Evolutionary conservation across 495 filamentous ascomycete genomes (phyloP).

Genomic region (Aspergillus sclerotiicarbonarius): DNA sequence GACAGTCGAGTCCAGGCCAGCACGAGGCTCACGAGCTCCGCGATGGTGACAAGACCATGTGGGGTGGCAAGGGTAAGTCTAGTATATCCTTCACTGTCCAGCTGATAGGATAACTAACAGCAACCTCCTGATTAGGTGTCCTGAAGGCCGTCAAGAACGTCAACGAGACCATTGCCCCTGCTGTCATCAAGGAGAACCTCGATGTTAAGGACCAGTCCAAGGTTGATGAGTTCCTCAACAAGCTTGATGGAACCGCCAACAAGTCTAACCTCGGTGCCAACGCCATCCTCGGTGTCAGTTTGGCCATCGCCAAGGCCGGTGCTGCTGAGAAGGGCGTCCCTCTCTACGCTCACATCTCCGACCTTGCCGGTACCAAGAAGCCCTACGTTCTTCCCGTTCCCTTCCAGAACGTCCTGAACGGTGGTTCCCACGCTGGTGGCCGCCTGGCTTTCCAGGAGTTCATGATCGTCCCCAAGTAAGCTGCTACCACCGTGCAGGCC

Average conservation of each 20-base stretch:
- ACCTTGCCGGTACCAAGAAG: conserved; percentile 99
- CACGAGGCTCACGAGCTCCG: conserved; percentile 99
- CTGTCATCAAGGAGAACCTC: conserved; percentile 85
- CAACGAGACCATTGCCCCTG: conserved; percentile 88
- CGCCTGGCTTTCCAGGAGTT: conserved; percentile 99
- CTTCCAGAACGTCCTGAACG: conserved; percentile 99
- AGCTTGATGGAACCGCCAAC: conserved; percentile 93
- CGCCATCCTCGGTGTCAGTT: conserved; percentile 93
- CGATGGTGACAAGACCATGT: conserved; percentile 96
- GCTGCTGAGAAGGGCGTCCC: conserved; percentile 98
- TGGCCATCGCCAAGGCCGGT: conserved; percentile 97
- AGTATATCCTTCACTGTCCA: not conserved
- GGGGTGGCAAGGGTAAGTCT: conserved; percentile 82
- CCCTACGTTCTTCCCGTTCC: conserved; percentile 98
- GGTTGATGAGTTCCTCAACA: conserved; percentile 91
- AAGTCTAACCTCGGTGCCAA: conserved; percentile 99
- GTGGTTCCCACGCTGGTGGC: conserved; percentile 98
- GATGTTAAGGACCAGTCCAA: conserved; percentile 96
- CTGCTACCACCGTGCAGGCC: conserved; percentile 9
- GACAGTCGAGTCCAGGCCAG: conserved; percentile 60
- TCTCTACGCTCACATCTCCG: conserved; percentile 96
- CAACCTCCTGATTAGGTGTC: conserved; percentile 55
- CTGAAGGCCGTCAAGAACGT: conserved; percentile 95
- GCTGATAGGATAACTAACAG: conserved; percentile 15
- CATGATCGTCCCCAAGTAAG: conserved; percentile 95